Conservation (phyloP, 2,329 filamentous ascomycete species). For the Fusarium nisikadoi region DNA sequence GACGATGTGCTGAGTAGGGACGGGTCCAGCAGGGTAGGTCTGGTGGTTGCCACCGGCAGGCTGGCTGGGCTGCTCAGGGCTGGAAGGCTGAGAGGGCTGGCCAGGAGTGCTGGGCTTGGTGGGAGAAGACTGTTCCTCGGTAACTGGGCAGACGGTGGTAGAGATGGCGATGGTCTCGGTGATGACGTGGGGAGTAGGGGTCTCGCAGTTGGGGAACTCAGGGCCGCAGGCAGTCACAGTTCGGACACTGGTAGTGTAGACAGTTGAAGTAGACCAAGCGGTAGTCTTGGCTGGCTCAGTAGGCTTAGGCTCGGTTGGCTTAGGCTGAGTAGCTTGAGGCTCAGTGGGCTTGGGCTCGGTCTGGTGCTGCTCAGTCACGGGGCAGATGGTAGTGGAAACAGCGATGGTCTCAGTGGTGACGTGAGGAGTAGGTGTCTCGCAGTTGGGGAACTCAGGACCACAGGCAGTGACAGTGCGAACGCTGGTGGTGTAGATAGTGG, state of each 20-base stretch:
- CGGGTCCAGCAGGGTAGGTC: not conserved
- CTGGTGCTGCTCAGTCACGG: constrained; percentile 24
- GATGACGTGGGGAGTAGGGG: constrained; percentile 4
- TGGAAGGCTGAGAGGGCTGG: not conserved
- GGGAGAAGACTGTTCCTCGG: constrained; percentile 14
- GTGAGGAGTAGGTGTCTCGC: constrained; percentile 6
- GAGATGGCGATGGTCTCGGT: constrained; percentile 30
- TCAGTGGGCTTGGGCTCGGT: not conserved
- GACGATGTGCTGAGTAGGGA: not conserved
- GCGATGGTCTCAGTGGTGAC: constrained; percentile 18
- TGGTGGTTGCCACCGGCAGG: not conserved
- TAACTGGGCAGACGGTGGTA: constrained; percentile 29
- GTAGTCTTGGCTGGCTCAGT: not conserved
- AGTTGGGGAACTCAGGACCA: not conserved
- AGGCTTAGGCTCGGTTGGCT: not conserved
- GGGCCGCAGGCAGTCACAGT: constrained; percentile 31
- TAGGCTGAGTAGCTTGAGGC: not conserved
- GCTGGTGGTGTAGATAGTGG: constrained; percentile 32
- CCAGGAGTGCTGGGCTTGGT: not conserved
- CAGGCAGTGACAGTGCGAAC: constrained; percentile 35
- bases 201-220: not conserved
- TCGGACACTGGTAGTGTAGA: constrained; percentile 35
- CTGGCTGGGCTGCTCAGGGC: not conserved
- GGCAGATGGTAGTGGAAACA: constrained; percentile 30
- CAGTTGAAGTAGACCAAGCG: constrained; percentile 16